Base-by-base conservation (phyloP, 371 early-diverging fungal species). In the Apophysomyces elegans region DNA sequence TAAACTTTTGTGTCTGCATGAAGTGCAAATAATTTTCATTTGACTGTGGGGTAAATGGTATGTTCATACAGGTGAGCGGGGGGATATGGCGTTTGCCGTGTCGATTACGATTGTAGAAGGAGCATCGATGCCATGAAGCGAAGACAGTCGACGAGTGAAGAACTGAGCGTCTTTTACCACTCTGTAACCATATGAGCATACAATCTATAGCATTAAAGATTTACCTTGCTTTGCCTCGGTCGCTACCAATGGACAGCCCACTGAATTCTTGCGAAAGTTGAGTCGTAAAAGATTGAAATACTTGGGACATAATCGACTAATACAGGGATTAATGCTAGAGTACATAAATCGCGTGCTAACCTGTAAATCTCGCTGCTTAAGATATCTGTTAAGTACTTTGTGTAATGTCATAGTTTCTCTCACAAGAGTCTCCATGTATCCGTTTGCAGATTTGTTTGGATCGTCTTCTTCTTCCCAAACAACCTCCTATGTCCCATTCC, bases 371-470 rank as follows among this genome's bases (percentile, higher is more conserved):
- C 88, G 80, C 0, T 76, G 73, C 5, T 91, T 91, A 37, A 97
- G 74, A 65, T 94, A 96, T 64, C 91, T 91, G 36, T 84, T 78
- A 13, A 97, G 74, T 11, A 96, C 94, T 66, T 91, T 92, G 73
- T 97, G 95, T 59, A 97, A 81, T n/a, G 93, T 94, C 39, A 83
- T 80, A 1, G 93, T 93, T 70, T 97, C 96, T 76, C 93, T 97
- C 58, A 95, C 93, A n/a, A 97, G 79, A 18, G 81, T 82, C 9
- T 89, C 92, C 93, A 94, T 94, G 69, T 91, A 87, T 1, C 65
- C 62, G 64, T 84, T 86, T 6, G 86, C 84, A 36, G 62, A 68
- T 38, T 80, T 84, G 1, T 80, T 84, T 0, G 71, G 64, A 26
- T 61, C 58, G 65, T 72, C 64, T 0, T 84, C 87, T 12, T 85